Conservation (phyloP, 768 basidiomycete genomes). For the Antrodiella citrinella region DNA sequence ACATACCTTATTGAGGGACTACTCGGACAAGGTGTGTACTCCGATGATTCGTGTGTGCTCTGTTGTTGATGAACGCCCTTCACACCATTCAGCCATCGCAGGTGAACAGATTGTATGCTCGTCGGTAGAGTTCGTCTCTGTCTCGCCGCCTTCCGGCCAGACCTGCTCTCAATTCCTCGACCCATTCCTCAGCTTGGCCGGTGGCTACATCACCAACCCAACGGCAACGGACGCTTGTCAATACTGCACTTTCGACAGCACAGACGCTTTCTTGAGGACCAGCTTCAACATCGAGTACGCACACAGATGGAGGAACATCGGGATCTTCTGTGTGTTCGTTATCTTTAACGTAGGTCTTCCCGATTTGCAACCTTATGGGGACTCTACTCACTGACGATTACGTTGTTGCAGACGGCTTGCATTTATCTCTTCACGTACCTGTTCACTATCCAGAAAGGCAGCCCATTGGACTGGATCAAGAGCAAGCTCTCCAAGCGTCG, state of each 20-base stretch:
- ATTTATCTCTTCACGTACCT: slow-evolving; percentile 49
- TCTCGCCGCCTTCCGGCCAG: slow-evolving; percentile 39
- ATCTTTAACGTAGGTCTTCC: slow-evolving; percentile 34
- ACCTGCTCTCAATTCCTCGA: slow-evolving; percentile 40
- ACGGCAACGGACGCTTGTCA: slow-evolving; percentile 30
- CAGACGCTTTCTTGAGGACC: slow-evolving; percentile 47
- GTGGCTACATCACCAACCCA: slow-evolving; percentile 43
- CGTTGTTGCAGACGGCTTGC: slow-evolving; percentile 29
- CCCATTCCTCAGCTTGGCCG: slow-evolving; percentile 30
- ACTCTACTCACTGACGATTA: too few species aligned
- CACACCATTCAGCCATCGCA: slow-evolving; percentile 47
- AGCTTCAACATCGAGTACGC: slow-evolving; percentile 57
- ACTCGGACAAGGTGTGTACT: slow-evolving; percentile 35
- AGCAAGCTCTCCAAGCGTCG: slow-evolving; percentile 5
- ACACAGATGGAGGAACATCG: slow-evolving; percentile 40
- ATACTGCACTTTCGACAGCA: slow-evolving; percentile 50
- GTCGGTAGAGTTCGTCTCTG: slow-evolving; percentile 47
- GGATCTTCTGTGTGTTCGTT: slow-evolving; percentile 35
- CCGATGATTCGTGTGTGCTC: too few species aligned
- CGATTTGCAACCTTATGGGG: too few species aligned
- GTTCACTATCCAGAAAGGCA: slow-evolving; percentile 35
- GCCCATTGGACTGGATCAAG: slow-evolving; percentile 3
- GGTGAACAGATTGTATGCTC: slow-evolving; percentile 46
- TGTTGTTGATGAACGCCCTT: not conserved
- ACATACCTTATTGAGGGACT: slow-evolving; percentile 33